A percentile compares a stretch with the other conserved stretches of the same genome.
Evolutionary conservation across 2,329 filamentous ascomycete species (phyloP).

Genomic region (Rosellinia necatrix): DNA sequence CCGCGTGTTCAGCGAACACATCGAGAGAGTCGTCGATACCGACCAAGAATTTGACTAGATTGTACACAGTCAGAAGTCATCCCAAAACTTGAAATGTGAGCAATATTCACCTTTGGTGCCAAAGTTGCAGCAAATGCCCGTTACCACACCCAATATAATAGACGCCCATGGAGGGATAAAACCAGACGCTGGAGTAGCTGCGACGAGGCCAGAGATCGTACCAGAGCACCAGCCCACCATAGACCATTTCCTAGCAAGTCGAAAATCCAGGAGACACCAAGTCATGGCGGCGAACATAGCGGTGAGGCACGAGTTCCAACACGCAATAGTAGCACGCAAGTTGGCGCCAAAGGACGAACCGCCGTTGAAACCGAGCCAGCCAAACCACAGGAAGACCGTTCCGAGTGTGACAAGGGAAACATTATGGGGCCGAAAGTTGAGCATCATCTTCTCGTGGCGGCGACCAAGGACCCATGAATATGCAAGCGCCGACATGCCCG

Average conservation of each 20-base stretch:
- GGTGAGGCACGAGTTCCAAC: conserved; percentile 96
- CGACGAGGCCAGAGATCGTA: conserved; percentile 71
- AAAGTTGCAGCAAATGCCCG: conserved; percentile 71
- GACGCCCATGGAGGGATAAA: conserved; percentile 71
- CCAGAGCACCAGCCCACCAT: conserved; percentile 77
- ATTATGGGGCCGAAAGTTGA: conserved; percentile 99
- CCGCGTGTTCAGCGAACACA: conserved; percentile 72
- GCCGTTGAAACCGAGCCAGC: conserved; percentile 98
- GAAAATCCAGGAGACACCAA: conserved; percentile 95
- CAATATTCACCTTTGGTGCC: conserved; percentile 58
- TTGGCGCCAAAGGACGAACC: conserved; percentile 94
- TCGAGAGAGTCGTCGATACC: conserved; percentile 73
- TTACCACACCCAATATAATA: conserved; percentile 67
- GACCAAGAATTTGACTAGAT: conserved; percentile 62
- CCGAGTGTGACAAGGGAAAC: conserved; percentile 96
- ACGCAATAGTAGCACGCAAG: conserved; percentile 91
- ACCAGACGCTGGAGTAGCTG: conserved; percentile 71
- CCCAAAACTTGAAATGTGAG: not conserved
- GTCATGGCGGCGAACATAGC: conserved; percentile 90
- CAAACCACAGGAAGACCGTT: conserved; percentile 95
- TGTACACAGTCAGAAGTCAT: not conserved
- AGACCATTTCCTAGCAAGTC: conserved; percentile 91
- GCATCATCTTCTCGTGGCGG: conserved; percentile 98
- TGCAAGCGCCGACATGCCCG: conserved; percentile 88
- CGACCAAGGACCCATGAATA: conserved; percentile 96